phyloP scores from a whole-genome alignment of 75 land plant species.

The Isoetes taiwanensis region DNA sequence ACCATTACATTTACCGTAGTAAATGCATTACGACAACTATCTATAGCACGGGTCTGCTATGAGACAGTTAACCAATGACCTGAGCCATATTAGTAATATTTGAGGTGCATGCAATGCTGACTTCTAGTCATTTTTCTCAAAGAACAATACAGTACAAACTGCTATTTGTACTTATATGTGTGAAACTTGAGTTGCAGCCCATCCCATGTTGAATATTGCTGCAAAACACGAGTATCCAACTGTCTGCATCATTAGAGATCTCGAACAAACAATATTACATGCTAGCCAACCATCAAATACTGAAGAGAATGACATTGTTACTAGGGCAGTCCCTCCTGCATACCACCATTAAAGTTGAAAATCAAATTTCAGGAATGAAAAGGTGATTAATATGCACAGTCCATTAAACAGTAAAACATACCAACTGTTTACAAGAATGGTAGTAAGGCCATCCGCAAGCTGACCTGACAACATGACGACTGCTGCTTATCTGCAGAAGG shows the following conservation, averaged over 20 bases:
- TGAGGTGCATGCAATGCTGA: no score
- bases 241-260: conserved; percentile 38
- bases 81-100: no score
- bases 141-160: neutral
- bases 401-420: no score
- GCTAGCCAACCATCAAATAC: conserved; percentile 92
- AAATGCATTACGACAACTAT: conserved; percentile 94
- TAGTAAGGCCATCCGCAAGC: conserved; percentile 70
- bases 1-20: conserved; percentile 55
- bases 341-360: conserved; percentile 44
- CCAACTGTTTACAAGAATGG: conserved; percentile 80
- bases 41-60: conserved; percentile 56
- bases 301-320: conserved; percentile 91
- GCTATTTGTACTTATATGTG: conserved; percentile 54
- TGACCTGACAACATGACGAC: conserved; percentile 88
- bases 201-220: conserved; percentile 89
- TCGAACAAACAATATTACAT: conserved; percentile 41
- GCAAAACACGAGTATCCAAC: conserved; percentile 82
- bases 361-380: no score
- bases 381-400: no score
- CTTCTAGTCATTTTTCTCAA: no score
- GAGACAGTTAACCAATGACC: conserved; percentile 95
- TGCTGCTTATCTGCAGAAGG: conserved; percentile 58
- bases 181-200: conserved; percentile 97
- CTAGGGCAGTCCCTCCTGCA: conserved; percentile 73